A percentile compares a stretch with the other conserved stretches of the same genome.
phyloP scores from a whole-genome alignment of 768 basidiomycete species.

The Leccinum truebloodii region DNA sequence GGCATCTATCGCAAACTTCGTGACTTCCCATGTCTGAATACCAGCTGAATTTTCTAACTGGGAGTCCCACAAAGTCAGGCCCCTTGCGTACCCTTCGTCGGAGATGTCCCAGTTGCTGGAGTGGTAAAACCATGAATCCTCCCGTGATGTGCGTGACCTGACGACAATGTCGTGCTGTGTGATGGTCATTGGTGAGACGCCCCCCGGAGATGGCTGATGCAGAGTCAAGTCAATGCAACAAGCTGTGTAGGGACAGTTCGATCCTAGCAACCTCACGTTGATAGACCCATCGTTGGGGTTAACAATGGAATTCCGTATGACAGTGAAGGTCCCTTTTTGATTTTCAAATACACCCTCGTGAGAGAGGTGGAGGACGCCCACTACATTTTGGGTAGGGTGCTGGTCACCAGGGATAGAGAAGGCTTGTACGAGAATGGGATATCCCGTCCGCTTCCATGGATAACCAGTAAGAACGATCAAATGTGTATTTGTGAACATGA shows the following conservation, averaged over 20 bases:
- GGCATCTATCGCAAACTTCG: neutral
- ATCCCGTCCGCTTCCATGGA: neutral
- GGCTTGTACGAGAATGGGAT: neutral
- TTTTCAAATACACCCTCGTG: neutral
- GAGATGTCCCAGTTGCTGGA: neutral
- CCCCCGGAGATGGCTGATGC: neutral
- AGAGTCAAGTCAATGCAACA: neutral
- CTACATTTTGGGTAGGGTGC: neutral
- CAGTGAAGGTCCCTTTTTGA: neutral
- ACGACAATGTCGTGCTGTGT: neutral
- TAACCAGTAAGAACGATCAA: neutral
- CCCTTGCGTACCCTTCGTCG: neutral
- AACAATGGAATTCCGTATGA: neutral
- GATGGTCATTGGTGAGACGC: neutral
- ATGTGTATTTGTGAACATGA: neutral
- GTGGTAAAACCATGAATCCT: neutral
- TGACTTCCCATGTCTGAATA: neutral
- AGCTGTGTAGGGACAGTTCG: neutral
- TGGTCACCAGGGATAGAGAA: neutral
- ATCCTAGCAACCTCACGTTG: neutral
- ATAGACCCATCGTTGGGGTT: neutral
- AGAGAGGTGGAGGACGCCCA: neutral
- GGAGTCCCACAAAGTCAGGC: neutral
- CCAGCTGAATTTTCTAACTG: neutral
- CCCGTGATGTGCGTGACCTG: neutral